Evolutionary conservation across 2,329 filamentous ascomycete genomes (phyloP), one percentile per base, ranked within the genome.

Genomic region (Ceratocystis harringtonii): DNA sequence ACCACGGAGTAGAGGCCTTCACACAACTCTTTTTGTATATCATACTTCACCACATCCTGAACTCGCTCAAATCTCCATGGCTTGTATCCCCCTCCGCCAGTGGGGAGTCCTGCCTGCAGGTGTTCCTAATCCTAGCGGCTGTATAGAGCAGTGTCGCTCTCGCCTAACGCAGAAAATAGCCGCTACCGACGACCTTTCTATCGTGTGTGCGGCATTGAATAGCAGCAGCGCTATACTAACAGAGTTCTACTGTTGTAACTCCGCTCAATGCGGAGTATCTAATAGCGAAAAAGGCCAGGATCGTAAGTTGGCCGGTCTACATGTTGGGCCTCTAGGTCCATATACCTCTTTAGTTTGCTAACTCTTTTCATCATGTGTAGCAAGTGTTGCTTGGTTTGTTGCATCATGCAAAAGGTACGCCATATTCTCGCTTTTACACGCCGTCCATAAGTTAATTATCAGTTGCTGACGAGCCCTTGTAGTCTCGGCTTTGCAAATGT

Each of bases 201-300:
- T 55, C 8, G 19, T 67, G 8, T 69, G 68, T 15, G 32, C 32
- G 17, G 63, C 62, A 8, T 60, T 68, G 19, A 41, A 43, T 55
- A 36, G 19, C 7, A 57, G 52, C 22, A 45, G 50, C 25, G 28
- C 48, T 5, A 32, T 28, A 3, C 44, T 68, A 28, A 30, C 30
- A 1, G 61, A 65, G n/a, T 62, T 69, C 15, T 69, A 69, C 43
- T 69, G 68, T 22, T 69, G 68, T 19, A 64, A 68, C 44, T 69
- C 68, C 3, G 65, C 62, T 22, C 65, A 65, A 8, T 69, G 67
- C 36, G 66, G 68, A 7, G 68, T 69, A 15, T 67, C 62, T 7
- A 66, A 67, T 36, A 62, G 58, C 10, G 25, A 43, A 7, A 48
- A 28, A 10, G 67, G 67, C 12, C 65, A 68, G 25, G 68, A 69